phyloP scores from a whole-genome alignment of 73 alveolate species.

The Tetrahymena malaccensis region DNA sequence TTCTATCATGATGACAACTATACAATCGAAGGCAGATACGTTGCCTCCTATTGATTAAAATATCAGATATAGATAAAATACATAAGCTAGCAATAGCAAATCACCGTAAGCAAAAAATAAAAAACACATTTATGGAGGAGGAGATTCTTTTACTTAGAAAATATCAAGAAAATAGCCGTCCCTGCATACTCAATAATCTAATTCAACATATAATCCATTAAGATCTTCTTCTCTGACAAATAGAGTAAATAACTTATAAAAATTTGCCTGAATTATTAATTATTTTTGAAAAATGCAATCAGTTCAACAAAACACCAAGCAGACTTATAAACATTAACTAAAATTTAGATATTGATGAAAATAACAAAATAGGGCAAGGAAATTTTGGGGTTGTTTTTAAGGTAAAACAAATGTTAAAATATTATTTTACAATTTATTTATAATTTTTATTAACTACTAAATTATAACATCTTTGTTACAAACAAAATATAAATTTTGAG shows the following conservation, averaged over 20 bases:
- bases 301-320: background rate
- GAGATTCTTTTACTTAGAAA: background rate
- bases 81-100: background rate
- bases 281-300: background rate
- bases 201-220: background rate
- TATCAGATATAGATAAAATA: background rate
- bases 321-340: background rate
- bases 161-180: background rate
- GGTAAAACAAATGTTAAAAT: background rate
- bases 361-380: slow-evolving; percentile 28
- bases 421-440: background rate
- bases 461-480: too few species aligned
- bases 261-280: background rate
- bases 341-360: background rate
- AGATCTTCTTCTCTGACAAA: background rate
- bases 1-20: background rate
- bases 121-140: background rate
- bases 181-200: background rate
- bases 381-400: slow-evolving; percentile 46
- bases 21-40: background rate
- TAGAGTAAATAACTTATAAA: background rate
- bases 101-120: background rate
- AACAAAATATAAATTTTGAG: background rate
- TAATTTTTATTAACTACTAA: too few species aligned
- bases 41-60: background rate